Evolutionary conservation across 1,284 basidiomycete genomes (phyloP).

Genomic region (Apiotrichum sp.): DNA sequence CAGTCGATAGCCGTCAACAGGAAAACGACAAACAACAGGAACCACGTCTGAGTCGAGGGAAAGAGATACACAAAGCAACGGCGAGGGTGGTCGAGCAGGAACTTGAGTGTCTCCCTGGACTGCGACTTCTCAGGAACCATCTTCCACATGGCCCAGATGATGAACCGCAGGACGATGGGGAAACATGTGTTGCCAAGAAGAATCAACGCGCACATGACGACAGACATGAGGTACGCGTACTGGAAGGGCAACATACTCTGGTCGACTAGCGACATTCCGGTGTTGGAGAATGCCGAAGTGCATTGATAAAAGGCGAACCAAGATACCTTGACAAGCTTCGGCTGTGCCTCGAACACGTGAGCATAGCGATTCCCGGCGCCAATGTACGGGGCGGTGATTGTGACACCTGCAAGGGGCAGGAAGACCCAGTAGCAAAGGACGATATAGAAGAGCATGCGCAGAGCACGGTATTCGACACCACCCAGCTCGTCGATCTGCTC

Average conservation of each 20-base stretch:
- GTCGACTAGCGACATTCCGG: constrained; percentile 83
- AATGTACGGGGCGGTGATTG: constrained; percentile 75
- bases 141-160: constrained; percentile 68
- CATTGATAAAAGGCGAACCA: constrained; percentile 86
- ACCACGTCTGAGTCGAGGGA: constrained; percentile 93
- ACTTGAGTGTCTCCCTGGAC: constrained; percentile 73
- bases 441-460: constrained; percentile 72
- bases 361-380: constrained; percentile 53
- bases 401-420: constrained; percentile 60
- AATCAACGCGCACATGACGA: constrained; percentile 59
- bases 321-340: constrained; percentile 54
- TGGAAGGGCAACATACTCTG: constrained; percentile 84
- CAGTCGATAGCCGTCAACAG: constrained; percentile 77
- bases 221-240: constrained; percentile 71
- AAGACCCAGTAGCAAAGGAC: constrained; percentile 64
- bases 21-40: constrained; percentile 64
- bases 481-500: constrained; percentile 87
- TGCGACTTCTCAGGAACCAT: constrained; percentile 58
- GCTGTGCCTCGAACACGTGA: constrained; percentile 55
- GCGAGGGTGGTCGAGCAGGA: constrained; percentile 86
- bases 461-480: constrained; percentile 87
- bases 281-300: constrained; percentile 82
- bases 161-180: constrained; percentile 63
- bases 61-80: constrained; percentile 89
- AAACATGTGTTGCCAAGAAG: constrained; percentile 88